Evolutionary conservation across 2,329 filamentous ascomycete genomes (phyloP), one percentile per base, ranked within the genome.

Genomic region (Colletotrichum sp.): DNA sequence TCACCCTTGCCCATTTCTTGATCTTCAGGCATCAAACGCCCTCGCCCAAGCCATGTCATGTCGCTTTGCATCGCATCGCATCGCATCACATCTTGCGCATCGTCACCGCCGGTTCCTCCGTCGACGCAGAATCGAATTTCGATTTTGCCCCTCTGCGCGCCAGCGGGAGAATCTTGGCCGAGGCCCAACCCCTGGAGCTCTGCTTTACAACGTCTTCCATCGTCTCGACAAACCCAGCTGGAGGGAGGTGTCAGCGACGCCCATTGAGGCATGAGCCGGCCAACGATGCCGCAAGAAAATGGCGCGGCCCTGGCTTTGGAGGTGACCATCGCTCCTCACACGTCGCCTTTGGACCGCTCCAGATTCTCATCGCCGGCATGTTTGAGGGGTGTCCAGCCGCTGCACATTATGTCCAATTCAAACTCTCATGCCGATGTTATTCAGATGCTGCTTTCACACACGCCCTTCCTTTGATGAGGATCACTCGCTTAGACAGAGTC

Each of bases 261-360:
- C 68, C 36, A 15, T 21, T 39, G 18, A 34, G 57, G 62, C 21
- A 30, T 44, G 26, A 34, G 57, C 32, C 36, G 62, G 21, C 13
- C 32, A 55, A 72, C 32, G 63, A 72, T 68, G 49, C 39, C 18
- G 69, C 71, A 36, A 66, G 18, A 32, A 71, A 64, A 71, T 75
- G 67, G 59, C 60, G 60, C 68, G 59, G 16, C 39, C 28, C n/a
- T 62, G 18, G 62, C 34, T n/a, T 57, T 57, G 60, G 32, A 44
- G 16, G 57, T 62, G 28, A 28, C 18, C 44, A 60, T 71, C 49
- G 67, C 67, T n/a, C 67, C 32, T 59, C 49, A 65, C 49, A 52
- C 34, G 57, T 63, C 26, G 24, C n/a, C 63, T 60, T 57, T 64
- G 57, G 69, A 76, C 63, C 64, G 57, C 69, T 69, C 73, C 64